A percentile compares a stretch with the other conserved stretches of the same genome.
phyloP scores from a whole-genome alignment of 345 rosid genomes.

The Aquilaria sinensis region DNA sequence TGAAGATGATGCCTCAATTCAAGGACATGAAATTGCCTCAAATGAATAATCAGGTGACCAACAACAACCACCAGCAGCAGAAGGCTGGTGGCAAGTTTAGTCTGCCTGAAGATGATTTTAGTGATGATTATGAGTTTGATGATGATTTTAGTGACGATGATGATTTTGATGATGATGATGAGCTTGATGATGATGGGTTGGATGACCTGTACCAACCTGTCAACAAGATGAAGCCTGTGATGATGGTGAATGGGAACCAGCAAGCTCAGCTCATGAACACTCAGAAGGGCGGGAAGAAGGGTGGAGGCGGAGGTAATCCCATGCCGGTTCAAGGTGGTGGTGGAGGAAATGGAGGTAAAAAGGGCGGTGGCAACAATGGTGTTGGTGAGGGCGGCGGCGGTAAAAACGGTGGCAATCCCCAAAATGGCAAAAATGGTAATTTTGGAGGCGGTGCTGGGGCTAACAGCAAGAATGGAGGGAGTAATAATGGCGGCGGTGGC shows the following conservation, averaged over 20 bases:
- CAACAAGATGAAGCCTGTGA: conserved; percentile 43
- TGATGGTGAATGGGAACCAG: conserved; percentile 33
- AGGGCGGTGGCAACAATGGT: conserved; percentile 13
- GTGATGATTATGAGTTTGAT: conserved; percentile 42
- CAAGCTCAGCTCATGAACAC: conserved; percentile 51
- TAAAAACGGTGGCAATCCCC: conserved; percentile 28
- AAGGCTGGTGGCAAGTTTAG: conserved; percentile 40
- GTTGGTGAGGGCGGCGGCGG: conserved; percentile 27
- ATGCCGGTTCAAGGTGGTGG: conserved; percentile 39
- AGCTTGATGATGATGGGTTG: conserved; percentile 36
- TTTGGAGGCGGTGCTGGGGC: no score
- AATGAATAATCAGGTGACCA: conserved; percentile 6
- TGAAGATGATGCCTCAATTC: conserved; percentile 41
- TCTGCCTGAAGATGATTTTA: conserved; percentile 39
- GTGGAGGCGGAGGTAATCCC: conserved; percentile 26
- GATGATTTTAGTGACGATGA: conserved; percentile 22
- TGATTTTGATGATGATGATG: conserved; percentile 31
- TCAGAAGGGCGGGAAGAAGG: conserved; percentile 46
- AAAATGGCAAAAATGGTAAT: neutral
- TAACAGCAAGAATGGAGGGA: neutral
- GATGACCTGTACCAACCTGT: conserved; percentile 39
- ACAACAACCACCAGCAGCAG: conserved; percentile 33
- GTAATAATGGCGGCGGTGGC: conserved; percentile 27
- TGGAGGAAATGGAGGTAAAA: conserved; percentile 43
- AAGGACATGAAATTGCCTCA: conserved; percentile 56